These are phyloP conservation scores for Glycyrrhiza uralensis DNA, from an alignment of 306 rosid genomes.

Conservation along the genomic window DNA sequence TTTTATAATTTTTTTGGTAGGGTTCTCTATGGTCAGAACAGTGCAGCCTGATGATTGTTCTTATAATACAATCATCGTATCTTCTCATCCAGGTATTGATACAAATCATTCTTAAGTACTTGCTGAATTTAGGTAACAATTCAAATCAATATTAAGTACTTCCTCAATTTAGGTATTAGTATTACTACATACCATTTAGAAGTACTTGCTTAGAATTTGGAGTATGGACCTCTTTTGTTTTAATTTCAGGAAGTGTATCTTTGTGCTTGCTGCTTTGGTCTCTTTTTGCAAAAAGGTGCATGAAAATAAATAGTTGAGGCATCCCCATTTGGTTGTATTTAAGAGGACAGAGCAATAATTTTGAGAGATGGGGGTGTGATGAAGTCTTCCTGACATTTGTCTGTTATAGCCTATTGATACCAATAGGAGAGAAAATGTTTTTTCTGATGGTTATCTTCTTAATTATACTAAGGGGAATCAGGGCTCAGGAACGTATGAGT, in stretches of 20 bases:
- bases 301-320: neutral
- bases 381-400: neutral
- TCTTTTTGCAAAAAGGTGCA: neutral
- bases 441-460: neutral
- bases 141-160: neutral
- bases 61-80: slow-evolving; percentile 19
- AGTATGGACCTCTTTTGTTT: neutral
- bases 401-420: neutral
- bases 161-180: neutral
- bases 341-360: neutral
- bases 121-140: neutral
- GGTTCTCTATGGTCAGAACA: slow-evolving; percentile 24
- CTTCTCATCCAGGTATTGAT: slow-evolving; percentile 41
- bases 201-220: neutral
- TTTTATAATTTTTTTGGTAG: slow-evolving; percentile 11
- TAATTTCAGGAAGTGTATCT: neutral
- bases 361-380: neutral
- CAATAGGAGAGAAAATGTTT: neutral
- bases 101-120: neutral
- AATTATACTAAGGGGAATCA: neutral
- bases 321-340: neutral
- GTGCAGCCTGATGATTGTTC: slow-evolving; percentile 20
- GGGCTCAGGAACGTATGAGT: no score
- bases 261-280: slow-evolving; percentile 5
- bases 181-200: neutral